Evolutionary conservation across 2,329 filamentous ascomycete genomes (phyloP).

Genomic region (Talaromyces amestolkiae): DNA sequence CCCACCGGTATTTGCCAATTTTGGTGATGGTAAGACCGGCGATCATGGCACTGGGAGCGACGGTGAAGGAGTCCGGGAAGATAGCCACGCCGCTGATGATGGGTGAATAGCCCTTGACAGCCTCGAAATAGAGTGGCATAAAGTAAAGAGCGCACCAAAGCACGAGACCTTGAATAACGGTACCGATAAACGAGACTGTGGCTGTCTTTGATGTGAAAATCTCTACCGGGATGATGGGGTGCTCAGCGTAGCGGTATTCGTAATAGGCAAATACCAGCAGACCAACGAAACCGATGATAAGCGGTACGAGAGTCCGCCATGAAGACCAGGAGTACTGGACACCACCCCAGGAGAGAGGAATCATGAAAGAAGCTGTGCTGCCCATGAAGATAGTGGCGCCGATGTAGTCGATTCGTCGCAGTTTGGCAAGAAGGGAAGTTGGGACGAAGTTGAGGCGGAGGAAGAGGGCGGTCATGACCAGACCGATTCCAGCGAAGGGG

Average conservation of each 20-base stretch:
- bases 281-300: constrained; percentile 30
- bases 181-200: constrained; percentile 30
- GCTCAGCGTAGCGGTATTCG: constrained; percentile 19
- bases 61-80: constrained; percentile 61
- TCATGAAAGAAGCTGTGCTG: constrained; percentile 30
- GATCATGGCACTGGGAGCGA: constrained; percentile 59
- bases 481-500: constrained; percentile 26
- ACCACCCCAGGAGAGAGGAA: constrained; percentile 34
- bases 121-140: constrained; percentile 49
- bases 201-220: constrained; percentile 48
- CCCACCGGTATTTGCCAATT: constrained; percentile 61
- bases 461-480: constrained; percentile 28
- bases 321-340: constrained; percentile 31
- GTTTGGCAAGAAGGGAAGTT: constrained; percentile 47
- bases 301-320: constrained; percentile 30
- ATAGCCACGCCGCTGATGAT: constrained; percentile 56
- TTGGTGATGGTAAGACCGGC: constrained; percentile 50
- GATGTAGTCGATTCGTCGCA: constrained; percentile 30
- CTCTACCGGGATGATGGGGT: constrained; percentile 42
- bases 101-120: constrained; percentile 36
- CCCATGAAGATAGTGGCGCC: constrained; percentile 31
- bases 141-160: constrained; percentile 42
- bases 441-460: constrained; percentile 41
- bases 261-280: constrained; percentile 25
- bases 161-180: constrained; percentile 40